Conservation (phyloP, 805 yeast species). For the Sungouiozyma ichnusensis region DNA sequence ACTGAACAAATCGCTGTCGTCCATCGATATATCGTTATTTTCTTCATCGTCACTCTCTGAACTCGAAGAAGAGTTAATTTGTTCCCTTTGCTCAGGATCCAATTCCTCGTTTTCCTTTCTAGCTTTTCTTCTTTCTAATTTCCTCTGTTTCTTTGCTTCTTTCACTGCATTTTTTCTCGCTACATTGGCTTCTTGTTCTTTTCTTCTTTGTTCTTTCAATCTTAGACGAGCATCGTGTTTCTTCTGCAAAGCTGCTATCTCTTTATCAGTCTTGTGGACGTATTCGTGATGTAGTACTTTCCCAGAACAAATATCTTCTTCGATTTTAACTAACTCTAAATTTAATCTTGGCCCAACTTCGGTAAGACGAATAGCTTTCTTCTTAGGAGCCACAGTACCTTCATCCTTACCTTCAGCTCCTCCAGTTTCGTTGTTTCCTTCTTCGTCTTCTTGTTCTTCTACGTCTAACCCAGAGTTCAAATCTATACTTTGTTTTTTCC, state of each 20-base stretch:
- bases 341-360: conserved; percentile 89
- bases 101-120: conserved; percentile 21
- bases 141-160: conserved; percentile 61
- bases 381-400: conserved; percentile 28
- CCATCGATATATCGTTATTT: conserved; percentile 28
- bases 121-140: conserved; percentile 41
- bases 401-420: too few species aligned
- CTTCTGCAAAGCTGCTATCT: conserved; percentile 51
- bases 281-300: conserved; percentile 77
- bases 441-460: conserved; percentile 15
- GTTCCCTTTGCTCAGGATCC: conserved; percentile 22
- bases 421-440: conserved; percentile 7
- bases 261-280: conserved; percentile 51
- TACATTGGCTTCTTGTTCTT: conserved; percentile 70
- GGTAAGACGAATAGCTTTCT: conserved; percentile 82
- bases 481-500: conserved; percentile 12
- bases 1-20: conserved; percentile 27
- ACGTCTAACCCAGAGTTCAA: conserved; percentile 13
- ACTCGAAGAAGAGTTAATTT: conserved; percentile 9
- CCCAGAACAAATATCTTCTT: conserved; percentile 84
- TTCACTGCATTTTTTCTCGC: conserved; percentile 63
- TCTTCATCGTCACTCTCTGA: conserved; percentile 11
- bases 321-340: conserved; percentile 70
- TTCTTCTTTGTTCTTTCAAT: conserved; percentile 61
- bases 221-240: conserved; percentile 52